Evolutionary conservation across 2,329 filamentous ascomycete species (phyloP).

Genomic region (Neobulgaria alba): DNA sequence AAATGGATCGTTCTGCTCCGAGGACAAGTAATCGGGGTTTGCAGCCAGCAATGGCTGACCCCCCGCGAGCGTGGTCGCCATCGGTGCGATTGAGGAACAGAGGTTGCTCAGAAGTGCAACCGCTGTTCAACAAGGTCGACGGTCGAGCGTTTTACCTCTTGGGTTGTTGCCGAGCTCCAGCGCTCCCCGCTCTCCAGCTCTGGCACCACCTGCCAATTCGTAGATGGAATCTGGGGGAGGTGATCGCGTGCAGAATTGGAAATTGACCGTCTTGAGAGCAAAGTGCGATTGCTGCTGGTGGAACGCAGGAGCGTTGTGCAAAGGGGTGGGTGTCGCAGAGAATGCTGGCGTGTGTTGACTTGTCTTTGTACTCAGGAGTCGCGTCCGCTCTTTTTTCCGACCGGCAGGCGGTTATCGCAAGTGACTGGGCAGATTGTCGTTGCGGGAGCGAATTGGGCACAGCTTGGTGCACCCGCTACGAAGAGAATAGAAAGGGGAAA

Average conservation of each 20-base stretch:
- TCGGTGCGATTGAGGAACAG: constrained; percentile 31
- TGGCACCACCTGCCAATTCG: constrained; percentile 8
- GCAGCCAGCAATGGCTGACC: constrained; percentile 21
- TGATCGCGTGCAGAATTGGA: constrained; percentile 1
- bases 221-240: neutral
- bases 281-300: neutral
- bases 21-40: constrained; percentile 11
- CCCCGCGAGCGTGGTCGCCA: constrained; percentile 22
- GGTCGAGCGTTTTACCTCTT: too few species aligned
- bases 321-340: constrained; percentile 10
- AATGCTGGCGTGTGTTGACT: constrained; percentile 7
- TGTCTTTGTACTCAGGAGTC: constrained; percentile 6
- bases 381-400: constrained; percentile 8
- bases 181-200: constrained; percentile 4
- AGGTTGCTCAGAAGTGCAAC: constrained; percentile 1
- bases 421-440: constrained; percentile 3
- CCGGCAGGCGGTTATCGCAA: constrained; percentile 2
- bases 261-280: neutral
- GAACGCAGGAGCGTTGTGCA: constrained; percentile 8
- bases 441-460: neutral
- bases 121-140: neutral
- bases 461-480: too few species aligned
- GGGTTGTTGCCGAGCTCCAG: too few species aligned
- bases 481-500: too few species aligned
- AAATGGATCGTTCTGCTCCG: constrained; percentile 44